Evolutionary conservation across 306 rosid genomes (phyloP).

Genomic region (Cucumis hystrix): DNA sequence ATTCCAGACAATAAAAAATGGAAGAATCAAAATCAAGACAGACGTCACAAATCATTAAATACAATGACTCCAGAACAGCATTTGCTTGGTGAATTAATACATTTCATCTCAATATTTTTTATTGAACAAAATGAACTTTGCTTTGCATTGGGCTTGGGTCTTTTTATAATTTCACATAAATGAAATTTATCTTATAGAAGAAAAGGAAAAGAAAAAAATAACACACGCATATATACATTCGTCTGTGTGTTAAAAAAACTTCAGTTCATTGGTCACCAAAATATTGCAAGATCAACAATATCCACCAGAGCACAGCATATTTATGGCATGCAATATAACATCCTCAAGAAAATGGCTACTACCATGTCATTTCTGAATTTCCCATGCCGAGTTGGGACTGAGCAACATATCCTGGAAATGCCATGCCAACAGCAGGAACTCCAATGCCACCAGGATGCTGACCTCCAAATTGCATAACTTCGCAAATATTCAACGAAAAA

Average conservation of each 20-base stretch:
- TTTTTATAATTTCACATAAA: too few relatives aligned
- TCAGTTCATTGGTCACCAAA: not conserved
- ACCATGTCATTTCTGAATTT: conserved; percentile 97
- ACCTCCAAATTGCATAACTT: conserved; percentile 96
- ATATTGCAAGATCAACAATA: not conserved
- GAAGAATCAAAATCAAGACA: not conserved
- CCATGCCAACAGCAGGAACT: conserved; percentile 99
- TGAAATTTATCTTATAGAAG: too few relatives aligned
- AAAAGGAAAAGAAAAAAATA: too few relatives aligned
- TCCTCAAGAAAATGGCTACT: not conserved
- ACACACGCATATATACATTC: not conserved
- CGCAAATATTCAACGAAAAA: conserved; percentile 12
- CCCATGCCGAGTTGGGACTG: conserved; percentile 81
- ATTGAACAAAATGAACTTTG: too few relatives aligned
- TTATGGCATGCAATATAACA: not conserved
- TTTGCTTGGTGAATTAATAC: not conserved
- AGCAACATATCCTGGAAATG: conserved; percentile 94
- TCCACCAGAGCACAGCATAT: not conserved
- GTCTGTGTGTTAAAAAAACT: not conserved
- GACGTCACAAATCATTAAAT: not conserved
- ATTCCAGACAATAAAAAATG: not conserved
- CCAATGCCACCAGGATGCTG: conserved; percentile 98
- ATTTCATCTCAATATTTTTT: not conserved
- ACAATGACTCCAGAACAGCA: not conserved
- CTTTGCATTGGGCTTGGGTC: too few relatives aligned